Evolutionary conservation across 345 rosid genomes (phyloP).

Genomic region (Limnanthes douglasii): DNA sequence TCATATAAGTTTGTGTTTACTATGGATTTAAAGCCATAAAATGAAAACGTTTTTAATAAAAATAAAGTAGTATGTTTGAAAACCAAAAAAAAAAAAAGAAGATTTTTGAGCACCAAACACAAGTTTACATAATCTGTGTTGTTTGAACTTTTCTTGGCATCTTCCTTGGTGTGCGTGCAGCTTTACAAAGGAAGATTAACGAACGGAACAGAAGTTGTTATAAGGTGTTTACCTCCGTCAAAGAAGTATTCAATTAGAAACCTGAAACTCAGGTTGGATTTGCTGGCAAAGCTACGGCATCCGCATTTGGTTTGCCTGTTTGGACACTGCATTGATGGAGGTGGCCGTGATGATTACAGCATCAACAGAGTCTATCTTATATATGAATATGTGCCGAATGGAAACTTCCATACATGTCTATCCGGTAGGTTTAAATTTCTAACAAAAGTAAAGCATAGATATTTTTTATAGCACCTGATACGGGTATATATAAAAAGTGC

Average conservation of each 20-base stretch:
- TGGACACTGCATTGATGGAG: conserved; percentile 69
- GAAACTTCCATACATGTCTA: conserved; percentile 42
- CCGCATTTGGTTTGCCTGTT: conserved; percentile 73
- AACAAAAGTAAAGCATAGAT: background rate
- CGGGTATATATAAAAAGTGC: no score
- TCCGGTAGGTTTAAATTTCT: conserved; percentile 26
- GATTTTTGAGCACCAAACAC: background rate
- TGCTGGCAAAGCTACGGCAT: conserved; percentile 81
- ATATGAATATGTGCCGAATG: conserved; percentile 53
- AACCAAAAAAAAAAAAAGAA: no score
- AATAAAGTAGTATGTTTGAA: no score
- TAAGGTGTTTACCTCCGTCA: conserved; percentile 42
- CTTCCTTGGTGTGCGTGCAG: conserved; percentile 22
- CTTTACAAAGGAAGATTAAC: conserved; percentile 73
- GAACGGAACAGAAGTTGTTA: conserved; percentile 58
- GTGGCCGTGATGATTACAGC: conserved; percentile 38
- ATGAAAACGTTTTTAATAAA: no score
- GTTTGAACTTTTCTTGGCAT: background rate
- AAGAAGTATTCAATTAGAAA: conserved; percentile 68
- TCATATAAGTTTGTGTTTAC: no score
- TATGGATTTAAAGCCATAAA: no score
- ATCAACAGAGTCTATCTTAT: conserved; percentile 50
- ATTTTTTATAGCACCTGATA: background rate
- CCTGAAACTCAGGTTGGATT: conserved; percentile 59
- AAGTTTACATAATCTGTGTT: background rate